Conservation (phyloP, 805 yeast species). For the Spathaspora passalidarum region DNA sequence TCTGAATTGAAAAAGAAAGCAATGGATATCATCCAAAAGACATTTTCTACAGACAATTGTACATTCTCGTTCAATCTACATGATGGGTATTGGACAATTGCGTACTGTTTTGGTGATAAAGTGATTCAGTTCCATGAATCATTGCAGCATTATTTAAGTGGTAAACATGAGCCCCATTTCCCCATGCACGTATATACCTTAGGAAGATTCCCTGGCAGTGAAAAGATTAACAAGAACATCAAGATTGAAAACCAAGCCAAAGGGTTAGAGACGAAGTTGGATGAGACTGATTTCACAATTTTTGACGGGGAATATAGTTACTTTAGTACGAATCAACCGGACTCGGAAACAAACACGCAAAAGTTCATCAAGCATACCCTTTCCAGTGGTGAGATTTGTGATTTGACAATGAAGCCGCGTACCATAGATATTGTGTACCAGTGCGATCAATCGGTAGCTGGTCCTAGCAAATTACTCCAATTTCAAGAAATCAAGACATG, state of each 20-base stretch:
- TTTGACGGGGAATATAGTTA: slow-evolving; percentile 26
- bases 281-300: slow-evolving; percentile 23
- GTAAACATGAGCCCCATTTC: slow-evolving; percentile 25
- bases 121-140: slow-evolving; percentile 49
- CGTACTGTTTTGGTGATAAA: slow-evolving; percentile 46
- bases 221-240: slow-evolving; percentile 9
- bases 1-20: slow-evolving; percentile 16
- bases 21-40: slow-evolving; percentile 11
- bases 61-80: slow-evolving; percentile 20
- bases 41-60: slow-evolving; percentile 21
- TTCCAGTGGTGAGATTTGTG: slow-evolving; percentile 55
- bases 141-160: slow-evolving; percentile 18
- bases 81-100: slow-evolving; percentile 55
- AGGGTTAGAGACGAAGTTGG: slow-evolving; percentile 14
- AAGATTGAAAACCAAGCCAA: slow-evolving; percentile 20
- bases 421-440: slow-evolving; percentile 52
- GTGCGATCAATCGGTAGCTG: slow-evolving; percentile 41
- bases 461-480: slow-evolving; percentile 26
- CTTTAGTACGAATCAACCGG: slow-evolving; percentile 14
- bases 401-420: slow-evolving; percentile 52
- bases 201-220: slow-evolving; percentile 32
- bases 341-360: slow-evolving; percentile 15
- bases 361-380: slow-evolving; percentile 37
- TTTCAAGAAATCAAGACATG: slow-evolving; percentile 57
- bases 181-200: slow-evolving; percentile 34